Conservation (phyloP, 306 rosid genomes). For the Dryas alaskensis region DNA sequence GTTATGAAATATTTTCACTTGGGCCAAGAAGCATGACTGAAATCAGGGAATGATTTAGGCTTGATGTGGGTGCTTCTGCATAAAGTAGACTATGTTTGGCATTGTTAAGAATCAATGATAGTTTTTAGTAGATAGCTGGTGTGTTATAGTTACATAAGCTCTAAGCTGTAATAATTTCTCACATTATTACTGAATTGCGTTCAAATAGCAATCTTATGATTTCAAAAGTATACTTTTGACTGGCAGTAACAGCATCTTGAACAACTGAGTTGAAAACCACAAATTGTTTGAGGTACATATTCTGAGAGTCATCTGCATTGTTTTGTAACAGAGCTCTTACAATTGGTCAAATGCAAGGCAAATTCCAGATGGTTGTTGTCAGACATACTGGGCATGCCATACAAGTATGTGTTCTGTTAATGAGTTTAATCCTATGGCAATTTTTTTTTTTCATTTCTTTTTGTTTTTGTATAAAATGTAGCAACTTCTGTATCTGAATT, state of each 20-base stretch:
- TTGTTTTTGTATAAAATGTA: conserved; percentile 7
- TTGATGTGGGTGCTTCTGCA: not conserved
- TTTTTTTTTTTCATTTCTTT: not conserved
- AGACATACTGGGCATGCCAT: conserved; percentile 94
- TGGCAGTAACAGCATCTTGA: not conserved
- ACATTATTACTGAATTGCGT: not conserved
- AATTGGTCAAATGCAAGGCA: conserved; percentile 99
- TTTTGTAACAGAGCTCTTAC: conserved; percentile 71
- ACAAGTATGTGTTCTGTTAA: conserved; percentile 47
- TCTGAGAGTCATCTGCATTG: conserved; percentile 22
- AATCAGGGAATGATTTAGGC: not conserved
- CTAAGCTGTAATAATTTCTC: not conserved
- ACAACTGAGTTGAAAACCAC: not conserved
- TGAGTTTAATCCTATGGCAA: conserved; percentile 6
- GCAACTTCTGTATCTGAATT: conserved; percentile 8
- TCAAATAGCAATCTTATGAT: not conserved
- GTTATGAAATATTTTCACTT: not conserved
- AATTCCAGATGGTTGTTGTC: conserved; percentile 91
- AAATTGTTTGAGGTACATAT: not conserved
- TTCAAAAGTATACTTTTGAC: not conserved
- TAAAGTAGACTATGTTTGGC: not conserved
- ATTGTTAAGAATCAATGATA: not conserved
- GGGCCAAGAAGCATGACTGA: conserved; percentile 2
- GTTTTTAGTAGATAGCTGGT: not conserved
- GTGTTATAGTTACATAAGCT: not conserved